phyloP scores from a whole-genome alignment of 2,329 filamentous ascomycete genomes.

The Hypoxylon sp. region DNA sequence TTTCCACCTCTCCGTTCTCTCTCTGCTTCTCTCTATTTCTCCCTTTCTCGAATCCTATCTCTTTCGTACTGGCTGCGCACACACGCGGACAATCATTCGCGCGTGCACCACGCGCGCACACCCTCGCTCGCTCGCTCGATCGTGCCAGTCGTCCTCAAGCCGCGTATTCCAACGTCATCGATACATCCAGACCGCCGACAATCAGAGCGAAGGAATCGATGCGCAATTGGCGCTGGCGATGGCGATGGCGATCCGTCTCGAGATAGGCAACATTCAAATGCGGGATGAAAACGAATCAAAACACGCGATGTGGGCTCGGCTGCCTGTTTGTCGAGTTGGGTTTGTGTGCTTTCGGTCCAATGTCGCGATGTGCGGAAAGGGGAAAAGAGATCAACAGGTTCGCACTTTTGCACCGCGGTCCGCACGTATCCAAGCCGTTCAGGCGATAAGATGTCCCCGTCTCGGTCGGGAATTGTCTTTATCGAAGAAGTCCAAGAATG shows the following conservation, averaged over 20 bases:
- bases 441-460: conserved; percentile 1
- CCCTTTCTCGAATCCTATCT: background rate
- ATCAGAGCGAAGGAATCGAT: conserved; percentile 11
- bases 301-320: background rate
- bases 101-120: conserved; percentile 13
- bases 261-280: conserved; percentile 14
- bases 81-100: background rate
- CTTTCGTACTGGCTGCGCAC: background rate
- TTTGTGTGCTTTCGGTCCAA: conserved; percentile 16
- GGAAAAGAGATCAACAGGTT: conserved; percentile 14
- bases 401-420: too few relatives aligned
- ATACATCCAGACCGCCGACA: conserved; percentile 15
- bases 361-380: conserved; percentile 13
- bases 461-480: conserved; percentile 6
- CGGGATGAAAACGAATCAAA: conserved; percentile 19
- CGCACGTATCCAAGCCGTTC: conserved; percentile 2
- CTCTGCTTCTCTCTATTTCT: background rate
- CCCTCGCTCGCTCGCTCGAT: conserved; percentile 27
- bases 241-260: background rate
- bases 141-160: conserved; percentile 5
- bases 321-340: conserved; percentile 18
- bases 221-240: conserved; percentile 15
- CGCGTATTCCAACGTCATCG: conserved; percentile 24
- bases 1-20: too few relatives aligned
- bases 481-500: background rate